A percentile compares a stretch with the other conserved stretches of the same genome.
These are phyloP conservation scores for Oryza glaberrima DNA, from an alignment of 176 grass and related monocot genomes.

Conservation along the genomic window DNA sequence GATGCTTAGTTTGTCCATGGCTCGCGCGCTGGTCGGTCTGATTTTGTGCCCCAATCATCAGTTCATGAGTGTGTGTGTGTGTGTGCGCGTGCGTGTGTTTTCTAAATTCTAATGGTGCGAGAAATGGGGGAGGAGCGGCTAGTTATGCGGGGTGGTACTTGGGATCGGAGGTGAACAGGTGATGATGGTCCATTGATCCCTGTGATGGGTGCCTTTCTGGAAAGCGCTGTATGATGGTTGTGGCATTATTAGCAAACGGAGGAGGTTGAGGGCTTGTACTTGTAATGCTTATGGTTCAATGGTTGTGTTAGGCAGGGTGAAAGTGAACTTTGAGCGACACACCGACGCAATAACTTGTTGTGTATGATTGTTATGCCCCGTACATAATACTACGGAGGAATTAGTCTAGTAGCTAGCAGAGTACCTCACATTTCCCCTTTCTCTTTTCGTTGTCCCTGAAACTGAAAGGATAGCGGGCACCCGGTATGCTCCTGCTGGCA, in stretches of 20 bases:
- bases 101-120: neutral
- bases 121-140: neutral
- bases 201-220: neutral
- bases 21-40: neutral
- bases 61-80: neutral
- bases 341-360: neutral
- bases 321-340: neutral
- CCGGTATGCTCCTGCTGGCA: neutral
- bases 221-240: neutral
- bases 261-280: neutral
- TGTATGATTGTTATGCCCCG: neutral
- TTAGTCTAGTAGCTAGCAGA: neutral
- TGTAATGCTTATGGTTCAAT: neutral
- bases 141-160: conserved; percentile 1
- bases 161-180: neutral
- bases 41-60: neutral
- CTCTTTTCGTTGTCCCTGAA: neutral
- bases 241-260: neutral
- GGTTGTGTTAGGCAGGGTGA: neutral
- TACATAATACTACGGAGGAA: neutral
- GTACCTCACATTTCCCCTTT: neutral
- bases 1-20: neutral
- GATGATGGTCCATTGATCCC: neutral
- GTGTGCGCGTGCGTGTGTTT: too few species aligned
- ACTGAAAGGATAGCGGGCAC: neutral